phyloP scores from a whole-genome alignment of 2,329 filamentous ascomycete species.

The Ceratocystis destructans region DNA sequence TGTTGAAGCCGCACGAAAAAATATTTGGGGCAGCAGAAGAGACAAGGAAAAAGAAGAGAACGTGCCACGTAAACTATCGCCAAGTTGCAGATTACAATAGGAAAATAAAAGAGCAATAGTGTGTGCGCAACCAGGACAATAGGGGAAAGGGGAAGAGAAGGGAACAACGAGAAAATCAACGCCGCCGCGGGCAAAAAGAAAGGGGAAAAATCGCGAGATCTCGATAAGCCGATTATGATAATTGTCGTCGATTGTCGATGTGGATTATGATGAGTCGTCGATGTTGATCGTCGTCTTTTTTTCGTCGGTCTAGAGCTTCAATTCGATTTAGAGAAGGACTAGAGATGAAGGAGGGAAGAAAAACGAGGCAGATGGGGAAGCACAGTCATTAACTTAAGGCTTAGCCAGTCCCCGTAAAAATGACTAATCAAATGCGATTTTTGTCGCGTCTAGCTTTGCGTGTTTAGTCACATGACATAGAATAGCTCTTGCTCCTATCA shows the following conservation, averaged over 20 bases:
- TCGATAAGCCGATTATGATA: not conserved
- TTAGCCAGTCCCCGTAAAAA: not conserved
- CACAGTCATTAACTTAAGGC: not conserved
- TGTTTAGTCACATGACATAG: not conserved
- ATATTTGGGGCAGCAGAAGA: not conserved
- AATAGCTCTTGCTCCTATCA: not conserved
- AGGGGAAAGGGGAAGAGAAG: not conserved
- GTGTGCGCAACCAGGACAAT: not conserved
- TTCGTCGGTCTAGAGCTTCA: not conserved
- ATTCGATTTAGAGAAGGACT: not conserved
- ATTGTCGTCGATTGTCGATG: not conserved
- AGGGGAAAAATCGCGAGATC: not conserved
- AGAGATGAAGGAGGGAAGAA: conserved; percentile 9
- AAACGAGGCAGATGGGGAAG: not conserved
- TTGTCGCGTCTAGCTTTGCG: not conserved
- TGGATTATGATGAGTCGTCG: not conserved
- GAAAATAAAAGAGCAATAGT: conserved; percentile 25
- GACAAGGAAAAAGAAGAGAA: not conserved
- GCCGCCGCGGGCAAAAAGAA: not conserved
- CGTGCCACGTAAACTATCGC: conserved; percentile 16
- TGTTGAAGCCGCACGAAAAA: not conserved
- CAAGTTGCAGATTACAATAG: conserved; percentile 30
- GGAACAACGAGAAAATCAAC: too few species aligned
- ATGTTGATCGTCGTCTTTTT: conserved; percentile 3
- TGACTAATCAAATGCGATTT: not conserved